These are phyloP conservation scores for Xanthoconium stramineum DNA, from an alignment of 768 basidiomycete species.

Conservation along the genomic window DNA sequence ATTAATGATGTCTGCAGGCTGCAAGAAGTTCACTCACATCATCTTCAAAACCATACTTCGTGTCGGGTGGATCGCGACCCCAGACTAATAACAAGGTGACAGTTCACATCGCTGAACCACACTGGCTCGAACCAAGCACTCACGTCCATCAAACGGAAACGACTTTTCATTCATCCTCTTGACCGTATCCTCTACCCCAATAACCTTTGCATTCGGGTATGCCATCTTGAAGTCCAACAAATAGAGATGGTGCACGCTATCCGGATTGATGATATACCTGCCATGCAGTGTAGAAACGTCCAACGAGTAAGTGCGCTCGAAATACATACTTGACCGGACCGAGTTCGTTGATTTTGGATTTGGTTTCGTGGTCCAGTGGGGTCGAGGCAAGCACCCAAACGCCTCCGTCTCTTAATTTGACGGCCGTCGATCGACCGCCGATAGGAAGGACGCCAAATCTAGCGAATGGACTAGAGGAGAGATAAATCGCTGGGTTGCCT, in stretches of 20 bases:
- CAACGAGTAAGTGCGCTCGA: neutral
- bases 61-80: slow-evolving; percentile 59
- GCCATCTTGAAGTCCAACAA: slow-evolving; percentile 62
- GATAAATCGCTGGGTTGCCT: slow-evolving; percentile 4
- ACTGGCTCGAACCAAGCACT: slow-evolving; percentile 14
- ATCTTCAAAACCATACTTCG: slow-evolving; percentile 75
- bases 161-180: slow-evolving; percentile 51
- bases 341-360: slow-evolving; percentile 54
- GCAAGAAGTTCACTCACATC: slow-evolving; percentile 40
- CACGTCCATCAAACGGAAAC: slow-evolving; percentile 63
- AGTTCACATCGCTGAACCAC: neutral
- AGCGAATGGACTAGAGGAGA: slow-evolving; percentile 53
- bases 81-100: slow-evolving; percentile 38
- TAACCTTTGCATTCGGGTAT: slow-evolving; percentile 69
- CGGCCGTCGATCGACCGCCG: slow-evolving; percentile 81
- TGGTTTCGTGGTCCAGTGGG: slow-evolving; percentile 64
- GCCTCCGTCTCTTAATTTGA: slow-evolving; percentile 62
- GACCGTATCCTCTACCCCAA: slow-evolving; percentile 59
- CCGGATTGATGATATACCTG: slow-evolving; percentile 59
- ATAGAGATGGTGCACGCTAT: slow-evolving; percentile 58
- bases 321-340: slow-evolving; percentile 60
- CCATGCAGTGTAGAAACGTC: neutral
- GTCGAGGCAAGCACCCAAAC: slow-evolving; percentile 86
- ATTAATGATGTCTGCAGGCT: neutral
- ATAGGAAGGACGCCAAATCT: slow-evolving; percentile 67